These are phyloP conservation scores for Saccharomyces hybrid DNA, from an alignment of 1,139 yeast genomes.

Conservation along the genomic window DNA sequence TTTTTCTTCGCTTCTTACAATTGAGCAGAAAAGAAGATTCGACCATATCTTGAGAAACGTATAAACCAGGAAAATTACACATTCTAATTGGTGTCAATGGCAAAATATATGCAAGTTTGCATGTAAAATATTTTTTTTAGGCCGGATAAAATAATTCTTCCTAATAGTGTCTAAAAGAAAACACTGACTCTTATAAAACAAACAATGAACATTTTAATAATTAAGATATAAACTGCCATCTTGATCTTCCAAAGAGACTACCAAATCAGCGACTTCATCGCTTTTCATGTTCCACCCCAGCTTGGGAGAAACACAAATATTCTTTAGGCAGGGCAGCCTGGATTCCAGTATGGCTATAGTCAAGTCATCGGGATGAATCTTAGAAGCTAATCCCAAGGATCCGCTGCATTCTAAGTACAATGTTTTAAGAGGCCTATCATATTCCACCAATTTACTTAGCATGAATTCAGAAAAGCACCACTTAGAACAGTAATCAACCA, in stretches of 20 bases:
- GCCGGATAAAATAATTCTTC: background rate
- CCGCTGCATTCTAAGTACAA: constrained; percentile 81
- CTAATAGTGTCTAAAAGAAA: background rate
- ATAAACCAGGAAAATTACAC: background rate
- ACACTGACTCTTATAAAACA: background rate
- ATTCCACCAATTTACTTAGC: constrained; percentile 28
- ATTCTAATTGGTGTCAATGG: background rate
- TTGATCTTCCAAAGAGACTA: constrained; percentile 38
- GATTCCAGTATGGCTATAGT: constrained; percentile 78
- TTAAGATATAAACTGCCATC: constrained; percentile 34
- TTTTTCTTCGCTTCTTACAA: background rate
- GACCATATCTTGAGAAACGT: background rate
- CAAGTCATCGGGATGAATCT: constrained; percentile 80
- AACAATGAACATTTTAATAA: constrained; percentile 13
- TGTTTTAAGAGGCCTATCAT: constrained; percentile 50
- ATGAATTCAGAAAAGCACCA: constrained; percentile 52
- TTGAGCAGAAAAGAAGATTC: background rate
- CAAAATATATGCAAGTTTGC: background rate
- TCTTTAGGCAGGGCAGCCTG: constrained; percentile 58
- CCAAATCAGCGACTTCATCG: constrained; percentile 58
- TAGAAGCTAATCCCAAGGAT: constrained; percentile 73
- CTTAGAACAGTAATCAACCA: constrained; percentile 76
- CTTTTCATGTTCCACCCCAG: constrained; percentile 83
- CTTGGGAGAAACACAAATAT: constrained; percentile 61
- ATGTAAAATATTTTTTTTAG: background rate